Evolutionary conservation across 1,284 basidiomycete genomes (phyloP), one percentile per base, ranked within the genome.

Genomic region (Ceratobasidium sp.): DNA sequence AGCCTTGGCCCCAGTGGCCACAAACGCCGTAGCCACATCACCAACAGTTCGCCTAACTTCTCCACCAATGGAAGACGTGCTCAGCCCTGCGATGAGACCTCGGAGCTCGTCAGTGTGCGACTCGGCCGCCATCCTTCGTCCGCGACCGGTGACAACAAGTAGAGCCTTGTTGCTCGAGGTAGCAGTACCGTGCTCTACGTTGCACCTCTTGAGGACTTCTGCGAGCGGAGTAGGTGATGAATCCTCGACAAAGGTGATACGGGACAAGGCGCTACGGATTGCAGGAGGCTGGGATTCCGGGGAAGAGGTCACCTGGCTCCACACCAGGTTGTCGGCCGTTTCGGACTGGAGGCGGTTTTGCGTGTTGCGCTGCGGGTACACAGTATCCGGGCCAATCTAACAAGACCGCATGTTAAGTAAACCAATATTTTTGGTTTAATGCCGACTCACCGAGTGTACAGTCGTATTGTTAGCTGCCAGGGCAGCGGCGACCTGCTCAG

Each of bases 301-400:
- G 3, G 84, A 81, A 50, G 64, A 82, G 80, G 89, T 85, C 80
- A 89, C 91, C 7, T 86, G 87, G 0, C 86, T 85, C 93, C 93
- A 94, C 14, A 89, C 81, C 38, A 94, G 71, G 81, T 90, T 89
- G 82, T 95, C 94, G 1, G 93, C 93, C 1, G 92, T 92, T 44
- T 92, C 89, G 0, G 92, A 94, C n/a, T 88, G 88, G 20, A 94
- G 83, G 33, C 89, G 87, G 6, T 87, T 90, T 80, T 91, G 87
- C 1, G 93, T 92, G 75, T 86, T 90, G n/a, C 86, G 84, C 30
- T 87, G 84, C 0, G 88, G 91, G 78, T 94, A 94, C 0, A 93
- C 84, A 0, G 93, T 94, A 80, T 94, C 93, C 0, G 89, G 87
- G 68, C 86, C 82, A 3, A 88, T 87, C 50, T 81, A 78, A 50